Conservation (phyloP, 371 early-diverging fungal species). For the Circinella umbellata region DNA sequence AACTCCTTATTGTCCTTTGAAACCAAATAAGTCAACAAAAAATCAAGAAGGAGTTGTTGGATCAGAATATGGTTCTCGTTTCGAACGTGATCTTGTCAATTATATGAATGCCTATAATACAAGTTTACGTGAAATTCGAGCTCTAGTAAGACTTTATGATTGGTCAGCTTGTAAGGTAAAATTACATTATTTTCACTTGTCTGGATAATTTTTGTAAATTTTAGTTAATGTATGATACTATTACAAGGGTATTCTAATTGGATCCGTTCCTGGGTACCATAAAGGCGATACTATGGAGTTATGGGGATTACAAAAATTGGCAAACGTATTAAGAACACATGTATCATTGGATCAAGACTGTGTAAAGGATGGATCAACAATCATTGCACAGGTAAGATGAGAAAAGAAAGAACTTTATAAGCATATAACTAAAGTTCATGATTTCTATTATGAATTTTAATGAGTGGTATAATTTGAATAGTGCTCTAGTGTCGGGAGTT, state of each 20-base stretch:
- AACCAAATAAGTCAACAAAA: slow-evolving; percentile 20
- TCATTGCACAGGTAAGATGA: slow-evolving; percentile 48
- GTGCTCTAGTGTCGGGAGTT: slow-evolving; percentile 66
- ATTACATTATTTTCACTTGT: too few species aligned
- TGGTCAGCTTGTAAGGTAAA: slow-evolving; percentile 45
- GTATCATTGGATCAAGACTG: slow-evolving; percentile 34
- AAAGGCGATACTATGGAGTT: slow-evolving; percentile 25
- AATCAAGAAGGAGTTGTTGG: slow-evolving; percentile 19
- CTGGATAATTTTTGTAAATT: too few species aligned
- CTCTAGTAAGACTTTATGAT: slow-evolving; percentile 46
- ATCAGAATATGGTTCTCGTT: slow-evolving; percentile 37
- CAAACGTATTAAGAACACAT: slow-evolving; percentile 37
- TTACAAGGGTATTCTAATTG: slow-evolving; percentile 27
- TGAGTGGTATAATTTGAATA: slow-evolving; percentile 16
- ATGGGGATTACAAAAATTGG: slow-evolving; percentile 60
- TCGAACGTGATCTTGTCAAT: slow-evolving; percentile 58
- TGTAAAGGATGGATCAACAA: slow-evolving; percentile 26
- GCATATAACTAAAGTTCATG: background rate
- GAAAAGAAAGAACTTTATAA: background rate
- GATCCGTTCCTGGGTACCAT: slow-evolving; percentile 34
- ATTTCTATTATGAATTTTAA: background rate
- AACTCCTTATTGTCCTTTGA: slow-evolving; percentile 41
- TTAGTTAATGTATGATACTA: background rate
- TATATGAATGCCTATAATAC: slow-evolving; percentile 52
- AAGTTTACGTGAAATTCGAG: slow-evolving; percentile 24